phyloP scores from a whole-genome alignment of 164 flowering plant species.

The Annona cherimola region DNA sequence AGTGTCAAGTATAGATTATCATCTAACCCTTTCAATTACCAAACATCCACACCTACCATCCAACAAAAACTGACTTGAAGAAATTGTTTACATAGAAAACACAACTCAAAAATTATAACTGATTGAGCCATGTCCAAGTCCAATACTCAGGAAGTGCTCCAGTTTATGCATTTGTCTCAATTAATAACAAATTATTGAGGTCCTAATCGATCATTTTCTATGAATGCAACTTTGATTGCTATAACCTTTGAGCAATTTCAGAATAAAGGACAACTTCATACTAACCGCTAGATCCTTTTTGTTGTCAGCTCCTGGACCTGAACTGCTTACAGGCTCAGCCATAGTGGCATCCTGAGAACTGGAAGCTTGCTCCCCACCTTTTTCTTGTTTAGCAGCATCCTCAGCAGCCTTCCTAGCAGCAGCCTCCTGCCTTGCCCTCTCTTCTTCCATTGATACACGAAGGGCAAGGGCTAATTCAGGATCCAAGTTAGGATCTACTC shows the following conservation, averaged over 20 bases:
- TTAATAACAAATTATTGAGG: background rate
- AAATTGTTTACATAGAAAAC: too few species aligned
- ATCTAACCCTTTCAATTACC: too few species aligned
- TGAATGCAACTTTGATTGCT: background rate
- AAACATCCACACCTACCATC: too few species aligned
- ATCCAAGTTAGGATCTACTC: slow-evolving; percentile 95
- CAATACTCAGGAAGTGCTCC: too few species aligned
- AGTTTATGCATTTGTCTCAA: background rate
- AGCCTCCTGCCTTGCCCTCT: slow-evolving; percentile 97
- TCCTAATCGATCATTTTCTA: background rate
- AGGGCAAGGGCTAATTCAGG: slow-evolving; percentile 98
- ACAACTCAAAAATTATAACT: too few species aligned
- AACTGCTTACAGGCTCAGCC: slow-evolving; percentile 43
- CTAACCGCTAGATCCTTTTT: slow-evolving; percentile 34
- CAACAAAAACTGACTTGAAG: too few species aligned
- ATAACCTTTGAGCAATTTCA: background rate
- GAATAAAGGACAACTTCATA: background rate
- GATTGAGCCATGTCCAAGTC: too few species aligned
- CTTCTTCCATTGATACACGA: slow-evolving; percentile 98
- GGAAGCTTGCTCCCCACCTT: slow-evolving; percentile 53
- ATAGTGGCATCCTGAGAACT: slow-evolving; percentile 62
- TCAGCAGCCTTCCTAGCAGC: slow-evolving; percentile 96
- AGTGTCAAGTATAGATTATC: too few species aligned
- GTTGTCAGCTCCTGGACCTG: slow-evolving; percentile 30
- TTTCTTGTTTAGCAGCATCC: slow-evolving; percentile 59